Evolutionary conservation across 2,329 filamentous ascomycete species (phyloP).

Genomic region (Calonectria henricotiae): DNA sequence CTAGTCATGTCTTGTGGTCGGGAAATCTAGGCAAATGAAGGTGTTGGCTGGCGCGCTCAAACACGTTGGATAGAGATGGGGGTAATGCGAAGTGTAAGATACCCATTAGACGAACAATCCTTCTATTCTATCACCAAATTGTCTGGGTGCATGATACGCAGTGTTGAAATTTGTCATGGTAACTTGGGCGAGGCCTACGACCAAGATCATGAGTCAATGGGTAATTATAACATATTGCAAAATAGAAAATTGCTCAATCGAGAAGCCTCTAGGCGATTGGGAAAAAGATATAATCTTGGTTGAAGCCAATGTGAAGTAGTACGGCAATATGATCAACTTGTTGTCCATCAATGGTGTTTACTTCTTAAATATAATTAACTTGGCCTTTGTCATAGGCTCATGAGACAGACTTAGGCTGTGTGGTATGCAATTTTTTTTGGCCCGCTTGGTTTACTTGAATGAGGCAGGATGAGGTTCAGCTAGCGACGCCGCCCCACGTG

Average conservation of each 20-base stretch:
- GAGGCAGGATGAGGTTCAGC: conserved; percentile 22
- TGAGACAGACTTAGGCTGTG: no score
- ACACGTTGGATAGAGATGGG: conserved; percentile 9
- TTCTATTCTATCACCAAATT: not conserved
- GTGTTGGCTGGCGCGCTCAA: conserved; percentile 3
- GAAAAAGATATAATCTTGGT: no score
- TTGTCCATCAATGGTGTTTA: not conserved
- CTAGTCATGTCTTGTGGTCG: not conserved
- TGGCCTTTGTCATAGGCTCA: no score
- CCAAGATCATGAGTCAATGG: not conserved
- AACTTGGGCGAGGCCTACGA: not conserved
- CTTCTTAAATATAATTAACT: no score
- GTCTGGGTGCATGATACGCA: not conserved
- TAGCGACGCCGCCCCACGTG: conserved; percentile 37
- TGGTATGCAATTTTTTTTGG: no score
- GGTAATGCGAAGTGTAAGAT: conserved; percentile 14
- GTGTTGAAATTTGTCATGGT: not conserved
- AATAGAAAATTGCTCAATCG: no score
- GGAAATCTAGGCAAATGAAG: not conserved
- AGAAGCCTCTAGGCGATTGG: no score
- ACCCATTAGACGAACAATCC: not conserved
- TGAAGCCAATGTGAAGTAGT: no score
- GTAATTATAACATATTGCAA: no score
- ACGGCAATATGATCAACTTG: not conserved
- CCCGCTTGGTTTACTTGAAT: not conserved